A percentile compares a stretch with the other conserved stretches of the same genome.
Evolutionary conservation across 208 protist species (phyloP).

Genomic region (Wallacemonas sp.): DNA sequence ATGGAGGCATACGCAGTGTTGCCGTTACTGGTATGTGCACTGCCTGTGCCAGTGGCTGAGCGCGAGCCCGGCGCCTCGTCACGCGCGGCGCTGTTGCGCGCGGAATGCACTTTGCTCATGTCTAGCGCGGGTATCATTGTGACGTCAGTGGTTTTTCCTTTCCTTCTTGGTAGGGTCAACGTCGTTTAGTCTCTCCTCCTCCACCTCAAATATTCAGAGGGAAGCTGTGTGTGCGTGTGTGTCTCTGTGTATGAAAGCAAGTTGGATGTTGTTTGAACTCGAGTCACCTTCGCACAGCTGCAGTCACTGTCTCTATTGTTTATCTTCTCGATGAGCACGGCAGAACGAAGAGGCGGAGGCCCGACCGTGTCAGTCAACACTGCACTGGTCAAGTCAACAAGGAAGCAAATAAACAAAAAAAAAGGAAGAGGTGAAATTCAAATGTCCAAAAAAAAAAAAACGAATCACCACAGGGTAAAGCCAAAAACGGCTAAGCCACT

Average conservation of each 20-base stretch:
- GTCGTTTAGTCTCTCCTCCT: no score
- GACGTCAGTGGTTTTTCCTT: conserved; percentile 1
- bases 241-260: no score
- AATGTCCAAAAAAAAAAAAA: conserved; percentile 6
- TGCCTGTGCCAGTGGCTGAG: not conserved
- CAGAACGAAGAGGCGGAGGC: no score
- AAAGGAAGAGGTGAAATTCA: not conserved
- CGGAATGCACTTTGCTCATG: conserved; percentile 25
- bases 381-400: not conserved
- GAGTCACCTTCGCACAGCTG: no score
- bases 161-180: conserved; percentile 1
- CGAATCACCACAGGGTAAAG: not conserved
- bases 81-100: not conserved
- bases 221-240: not conserved
- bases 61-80: not conserved
- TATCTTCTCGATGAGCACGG: no score
- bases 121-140: conserved; percentile 48
- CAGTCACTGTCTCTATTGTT: no score
- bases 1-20: not conserved
- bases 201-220: no score
- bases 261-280: no score
- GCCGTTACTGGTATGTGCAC: not conserved
- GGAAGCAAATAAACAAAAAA: conserved; percentile 9
- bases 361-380: no score
- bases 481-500: no score